Evolutionary conservation across 2,329 filamentous ascomycete genomes (phyloP), one percentile per base, ranked within the genome.

Genomic region (Metarhizium humberi): DNA sequence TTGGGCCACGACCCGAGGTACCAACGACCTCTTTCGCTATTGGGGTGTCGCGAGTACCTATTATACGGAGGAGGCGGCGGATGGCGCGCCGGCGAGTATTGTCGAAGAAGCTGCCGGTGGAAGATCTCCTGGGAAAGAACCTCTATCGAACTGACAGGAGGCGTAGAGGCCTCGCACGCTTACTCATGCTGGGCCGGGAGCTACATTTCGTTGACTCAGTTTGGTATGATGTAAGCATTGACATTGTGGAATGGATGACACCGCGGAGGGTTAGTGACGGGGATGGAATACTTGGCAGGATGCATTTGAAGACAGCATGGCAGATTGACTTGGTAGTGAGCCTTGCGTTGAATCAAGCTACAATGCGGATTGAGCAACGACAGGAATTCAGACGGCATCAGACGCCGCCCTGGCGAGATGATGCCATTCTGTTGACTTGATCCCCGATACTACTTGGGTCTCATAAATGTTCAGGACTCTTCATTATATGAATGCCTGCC

Each of bases 1-100:
- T 30, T 56, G 55, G 55, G 50, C 40, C 38, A 56, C 51, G 40
- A 30, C 43, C 25, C 7, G 20, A 13, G 50, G 45, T 16, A 14
- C 45, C 13, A 30, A 48, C 45, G 13, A 48, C 45, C 20, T 48
- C 3, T 18, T 48, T 30, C 45, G 45, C 25, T 16, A 48, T 30
- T 48, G 45, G 45, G 45, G 45, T 3, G 6, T 48, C 11, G n/a
- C 20, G 7, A 48, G 4, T 30, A n/a, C 8, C 8, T 29, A 48
- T 4, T 48, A 29, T 48, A 13, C 6, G 42, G 45, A 48, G 25
- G 45, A 30, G 25, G 45, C 8, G 20, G 20, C 25, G 25, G 45
- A 14, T 13, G 45, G 3, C 14, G 45, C 30, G 45, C 6, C 11
- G n/a, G 45, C 20, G 20, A 11, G 13, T 48, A 4, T 48, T 48